Evolutionary conservation across 495 filamentous ascomycete species (phyloP).

Genomic region (Echria macrotheca): DNA sequence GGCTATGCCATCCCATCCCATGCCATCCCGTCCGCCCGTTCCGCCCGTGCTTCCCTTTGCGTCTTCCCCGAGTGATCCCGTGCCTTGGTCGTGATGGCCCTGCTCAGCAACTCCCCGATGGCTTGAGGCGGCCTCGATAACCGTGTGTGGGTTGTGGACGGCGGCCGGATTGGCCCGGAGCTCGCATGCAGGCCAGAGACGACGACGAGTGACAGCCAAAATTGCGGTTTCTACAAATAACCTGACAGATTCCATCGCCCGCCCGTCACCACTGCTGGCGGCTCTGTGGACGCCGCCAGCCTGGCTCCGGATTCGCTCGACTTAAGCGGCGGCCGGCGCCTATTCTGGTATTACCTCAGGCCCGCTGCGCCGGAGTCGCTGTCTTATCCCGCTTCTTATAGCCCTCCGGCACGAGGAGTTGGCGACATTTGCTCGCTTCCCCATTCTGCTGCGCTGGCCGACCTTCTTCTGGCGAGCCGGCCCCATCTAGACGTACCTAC

Average conservation of each 20-base stretch:
- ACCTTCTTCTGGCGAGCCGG: background rate
- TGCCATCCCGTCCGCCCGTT: background rate
- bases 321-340: conserved; percentile 15
- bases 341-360: conserved; percentile 4
- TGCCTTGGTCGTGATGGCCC: no score
- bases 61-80: no score
- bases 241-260: no score
- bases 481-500: background rate
- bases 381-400: conserved; percentile 13
- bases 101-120: background rate
- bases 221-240: conserved; percentile 9
- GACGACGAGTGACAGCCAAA: no score
- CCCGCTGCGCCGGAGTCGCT: conserved; percentile 10
- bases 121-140: background rate
- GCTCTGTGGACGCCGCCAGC: background rate
- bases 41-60: background rate
- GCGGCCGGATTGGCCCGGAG: background rate
- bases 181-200: no score
- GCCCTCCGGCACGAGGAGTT: conserved; percentile 10
- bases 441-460: background rate
- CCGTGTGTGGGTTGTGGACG: background rate
- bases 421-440: conserved; percentile 9
- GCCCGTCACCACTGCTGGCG: no score
- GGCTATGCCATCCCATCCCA: background rate
- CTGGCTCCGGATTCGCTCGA: conserved; percentile 20